phyloP scores from a whole-genome alignment of 2,329 filamentous ascomycete genomes.

The Ceratocystiopsis sp. region DNA sequence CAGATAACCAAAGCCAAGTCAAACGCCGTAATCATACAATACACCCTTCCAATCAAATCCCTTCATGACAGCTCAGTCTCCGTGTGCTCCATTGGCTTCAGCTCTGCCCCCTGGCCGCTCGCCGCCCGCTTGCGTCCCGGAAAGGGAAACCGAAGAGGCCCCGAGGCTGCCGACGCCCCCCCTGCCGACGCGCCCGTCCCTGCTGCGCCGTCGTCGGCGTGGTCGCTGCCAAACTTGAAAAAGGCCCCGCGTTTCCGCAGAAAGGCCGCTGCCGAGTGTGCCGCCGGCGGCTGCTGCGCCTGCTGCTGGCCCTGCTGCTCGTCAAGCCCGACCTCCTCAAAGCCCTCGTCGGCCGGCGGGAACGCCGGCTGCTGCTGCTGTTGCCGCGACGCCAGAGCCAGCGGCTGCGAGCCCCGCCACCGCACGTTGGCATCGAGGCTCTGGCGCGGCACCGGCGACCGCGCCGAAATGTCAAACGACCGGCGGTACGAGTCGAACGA shows the following conservation, averaged over 20 bases:
- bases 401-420: constrained; percentile 26
- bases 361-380: not conserved
- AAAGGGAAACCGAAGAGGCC: constrained; percentile 40
- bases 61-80: too few relatives aligned
- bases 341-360: constrained; percentile 57
- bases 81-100: constrained; percentile 31
- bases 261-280: constrained; percentile 13
- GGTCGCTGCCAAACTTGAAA: constrained; percentile 59
- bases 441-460: constrained; percentile 61
- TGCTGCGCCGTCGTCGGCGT: constrained; percentile 13
- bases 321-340: constrained; percentile 78
- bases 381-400: too few relatives aligned
- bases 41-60: too few relatives aligned
- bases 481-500: constrained; percentile 94
- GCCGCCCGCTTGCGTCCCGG: constrained; percentile 56
- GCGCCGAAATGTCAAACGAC: constrained; percentile 88
- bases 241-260: constrained; percentile 57
- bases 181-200: too few relatives aligned
- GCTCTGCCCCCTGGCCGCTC: constrained; percentile 53
- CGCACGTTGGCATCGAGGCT: constrained; percentile 63
- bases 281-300: not conserved
- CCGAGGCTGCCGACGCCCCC: too few relatives aligned
- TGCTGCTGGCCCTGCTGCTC: constrained; percentile 37
- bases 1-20: too few relatives aligned
- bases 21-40: too few relatives aligned